Evolutionary conservation across 2,329 filamentous ascomycete species (phyloP), one percentile per base, ranked within the genome.

Genomic region (Hansfordia pulvinata): DNA sequence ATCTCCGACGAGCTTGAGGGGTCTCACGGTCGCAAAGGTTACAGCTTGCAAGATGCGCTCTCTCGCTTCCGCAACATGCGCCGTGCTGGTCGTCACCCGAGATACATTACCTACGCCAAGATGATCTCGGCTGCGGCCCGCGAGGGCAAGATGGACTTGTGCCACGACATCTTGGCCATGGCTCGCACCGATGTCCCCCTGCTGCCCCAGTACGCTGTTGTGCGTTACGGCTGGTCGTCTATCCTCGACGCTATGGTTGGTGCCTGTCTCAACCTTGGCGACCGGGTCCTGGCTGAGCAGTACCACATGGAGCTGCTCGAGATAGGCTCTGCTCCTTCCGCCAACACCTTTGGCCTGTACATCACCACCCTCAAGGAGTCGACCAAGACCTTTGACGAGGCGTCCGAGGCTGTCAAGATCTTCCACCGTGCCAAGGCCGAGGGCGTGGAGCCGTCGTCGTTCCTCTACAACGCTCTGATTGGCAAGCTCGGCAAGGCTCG

Each of bases 311-410:
- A 98, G 51, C 66, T 98, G 39, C 64, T 93, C 25, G 76, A 84
- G 33, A 90, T 96, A 63, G 88, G 88, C 25, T 76, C 81, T 33
- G 78, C 86, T 8, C 90, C 90, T 10, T 93, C 88, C 3, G 90
- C 90, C 22, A 98, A 98, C 62, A 98, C 90, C 1, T 98, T 92
- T 41, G 90, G 90, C 32, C 70, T 98, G 11, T 98, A 96, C 65
- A 98, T 98, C 56, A 96, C 92, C n/a, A 96, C 88, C 2, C 64
- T 98, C 34, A 94, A 96, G 61, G 88, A 93, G 47, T 93, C 84
- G 1, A 84, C 84, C 38, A 93, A 93, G 69, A 96, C 86, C 0
- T 96, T 94, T 38, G 90, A 98, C 44, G 90, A 98, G 53, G 90
- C 90, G 8, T 85, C 85, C 7, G 90, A 96, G 52, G 90, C 90